Evolutionary conservation across 1,284 basidiomycete species (phyloP).

Genomic region (Sporisorium exsertum): DNA sequence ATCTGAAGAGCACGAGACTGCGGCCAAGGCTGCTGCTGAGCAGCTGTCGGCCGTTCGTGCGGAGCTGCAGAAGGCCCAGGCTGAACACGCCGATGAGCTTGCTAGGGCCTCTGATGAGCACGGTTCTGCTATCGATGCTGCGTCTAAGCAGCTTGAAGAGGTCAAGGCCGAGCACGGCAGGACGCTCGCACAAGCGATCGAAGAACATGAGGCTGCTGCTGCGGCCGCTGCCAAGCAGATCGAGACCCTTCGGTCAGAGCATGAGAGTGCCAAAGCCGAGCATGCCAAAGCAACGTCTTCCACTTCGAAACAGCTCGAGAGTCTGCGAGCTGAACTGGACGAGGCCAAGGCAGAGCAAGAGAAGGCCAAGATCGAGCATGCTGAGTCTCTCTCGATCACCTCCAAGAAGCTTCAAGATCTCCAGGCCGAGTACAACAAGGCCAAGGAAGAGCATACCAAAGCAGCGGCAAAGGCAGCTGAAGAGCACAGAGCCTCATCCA

Average conservation of each 20-base stretch:
- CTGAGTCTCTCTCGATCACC: background rate
- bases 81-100: slow-evolving; percentile 11
- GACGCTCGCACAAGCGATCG: background rate
- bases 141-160: slow-evolving; percentile 10
- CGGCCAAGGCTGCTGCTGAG: slow-evolving; percentile 8
- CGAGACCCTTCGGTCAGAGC: slow-evolving; percentile 16
- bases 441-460: slow-evolving; percentile 11
- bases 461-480: slow-evolving; percentile 7
- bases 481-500: slow-evolving; percentile 12
- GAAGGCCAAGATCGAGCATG: slow-evolving; percentile 14
- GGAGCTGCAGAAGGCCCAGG: slow-evolving; percentile 28
- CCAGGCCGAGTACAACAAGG: slow-evolving; percentile 18
- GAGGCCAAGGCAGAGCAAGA: slow-evolving; percentile 12
- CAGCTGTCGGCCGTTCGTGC: slow-evolving; percentile 7
- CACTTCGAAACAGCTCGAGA: slow-evolving; percentile 12
- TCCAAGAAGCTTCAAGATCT: slow-evolving; percentile 12
- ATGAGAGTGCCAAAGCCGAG: slow-evolving; percentile 23
- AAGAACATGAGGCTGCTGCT: slow-evolving; percentile 20
- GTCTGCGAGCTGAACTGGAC: slow-evolving; percentile 5
- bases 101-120: slow-evolving; percentile 1
- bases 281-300: slow-evolving; percentile 12
- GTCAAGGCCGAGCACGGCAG: slow-evolving; percentile 13
- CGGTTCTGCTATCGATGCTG: slow-evolving; percentile 9
- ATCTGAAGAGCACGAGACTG: slow-evolving; percentile 17
- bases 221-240: slow-evolving; percentile 6